Base-by-base conservation (phyloP, 768 basidiomycete species). In the Agaricus subrufescens region DNA sequence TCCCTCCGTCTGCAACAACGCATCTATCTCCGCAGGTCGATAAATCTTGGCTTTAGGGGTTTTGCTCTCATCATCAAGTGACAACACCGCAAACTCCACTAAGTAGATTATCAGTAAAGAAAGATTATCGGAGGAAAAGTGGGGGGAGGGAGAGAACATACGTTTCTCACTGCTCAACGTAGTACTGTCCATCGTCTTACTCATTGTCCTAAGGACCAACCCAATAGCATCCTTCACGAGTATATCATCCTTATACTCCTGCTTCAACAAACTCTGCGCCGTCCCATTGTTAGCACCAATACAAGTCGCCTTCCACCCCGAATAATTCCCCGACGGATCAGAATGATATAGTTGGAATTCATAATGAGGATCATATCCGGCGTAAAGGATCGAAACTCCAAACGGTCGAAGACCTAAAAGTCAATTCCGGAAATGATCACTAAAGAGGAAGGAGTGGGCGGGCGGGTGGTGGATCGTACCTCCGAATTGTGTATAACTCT, bases 141-240 rank as follows among this genome's bases (percentile, higher is more conserved):
- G 34, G 23, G 30, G 46, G 58, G 43, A 44, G 9, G 11, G 27
- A 26, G 46, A 58, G 4, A 4, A 72, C 94, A 66, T 63, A 97
- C 97, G 75, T 71, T 98, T 98, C 75, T 99, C 97, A 66, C 92
- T 95, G 31, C 92, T 90, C 60, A 99, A 71, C 45, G 93, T 98
- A 30, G 96, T 98, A 60, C 92, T 94, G 67, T 99, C 97, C 96
- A 99, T 98, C 53, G 96, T 98, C 82, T 98, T 98, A 79, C 94
- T 95, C 94, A 99, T 95, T 52, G 93, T 89, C 73, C 86, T 88
- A 62, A 98, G 78, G 45, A 90, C 93, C 23, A 99, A 78, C n/a
- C 84, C 87, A 62, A 96, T 88, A 23, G 94, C 95, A 46, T 96
- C 94, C 67, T 95, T 90, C 40, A 98, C 81, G 11, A 79, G 76